Conservation (phyloP, 2,329 filamentous ascomycete species). For the Coniella vitis region DNA sequence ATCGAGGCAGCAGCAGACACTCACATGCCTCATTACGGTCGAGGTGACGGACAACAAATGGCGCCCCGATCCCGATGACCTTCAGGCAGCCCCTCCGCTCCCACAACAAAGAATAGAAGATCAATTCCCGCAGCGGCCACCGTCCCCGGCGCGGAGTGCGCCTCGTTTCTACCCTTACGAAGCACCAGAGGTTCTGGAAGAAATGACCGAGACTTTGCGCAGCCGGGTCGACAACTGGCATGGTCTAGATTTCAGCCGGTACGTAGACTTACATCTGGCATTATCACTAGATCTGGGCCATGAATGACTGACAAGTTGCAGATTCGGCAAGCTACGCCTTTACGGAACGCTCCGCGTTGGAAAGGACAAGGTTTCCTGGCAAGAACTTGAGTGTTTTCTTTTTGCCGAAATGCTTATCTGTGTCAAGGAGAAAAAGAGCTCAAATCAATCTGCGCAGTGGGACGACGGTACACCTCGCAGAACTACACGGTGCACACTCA, state of each 20-base stretch:
- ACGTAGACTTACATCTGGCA: constrained; percentile 33
- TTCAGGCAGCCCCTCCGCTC: constrained; percentile 47
- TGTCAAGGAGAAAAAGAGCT: constrained; percentile 88
- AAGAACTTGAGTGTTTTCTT: constrained; percentile 93
- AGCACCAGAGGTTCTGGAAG: constrained; percentile 67
- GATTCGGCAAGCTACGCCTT: constrained; percentile 85
- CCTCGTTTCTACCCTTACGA: constrained; percentile 66
- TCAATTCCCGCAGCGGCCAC: constrained; percentile 41
- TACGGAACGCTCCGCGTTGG: constrained; percentile 88
- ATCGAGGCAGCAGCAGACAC: constrained; percentile 86
- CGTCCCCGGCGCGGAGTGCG: constrained; percentile 49
- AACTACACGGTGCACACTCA: constrained; percentile 74
- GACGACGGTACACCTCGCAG: constrained; percentile 56
- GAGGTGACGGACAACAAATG: constrained; percentile 92
- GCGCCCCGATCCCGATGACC: constrained; percentile 76
- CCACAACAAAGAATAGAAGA: constrained; percentile 45
- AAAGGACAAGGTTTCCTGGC: constrained; percentile 94
- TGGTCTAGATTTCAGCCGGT: constrained; percentile 77
- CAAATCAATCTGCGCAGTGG: constrained; percentile 50
- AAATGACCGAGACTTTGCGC: constrained; percentile 79
- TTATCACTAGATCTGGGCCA: too few species aligned
- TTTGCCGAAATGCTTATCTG: constrained; percentile 99
- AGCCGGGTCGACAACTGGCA: constrained; percentile 98
- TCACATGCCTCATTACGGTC: constrained; percentile 89
- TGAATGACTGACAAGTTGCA: constrained; percentile 35